These are phyloP conservation scores for Ascochyta viciae-villosae DNA, from an alignment of 2,329 filamentous ascomycete genomes.

Conservation along the genomic window DNA sequence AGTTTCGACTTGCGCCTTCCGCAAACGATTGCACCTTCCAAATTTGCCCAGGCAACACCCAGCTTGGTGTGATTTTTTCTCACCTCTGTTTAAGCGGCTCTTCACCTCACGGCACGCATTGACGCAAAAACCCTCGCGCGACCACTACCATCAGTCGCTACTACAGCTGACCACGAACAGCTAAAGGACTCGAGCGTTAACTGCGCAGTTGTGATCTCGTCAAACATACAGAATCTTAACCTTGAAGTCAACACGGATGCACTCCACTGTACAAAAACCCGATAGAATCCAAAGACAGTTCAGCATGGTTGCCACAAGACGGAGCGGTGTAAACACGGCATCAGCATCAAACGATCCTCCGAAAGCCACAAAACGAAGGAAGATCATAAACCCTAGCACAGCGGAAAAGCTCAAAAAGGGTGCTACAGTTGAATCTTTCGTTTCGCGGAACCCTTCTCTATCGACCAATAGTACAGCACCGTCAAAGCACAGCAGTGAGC, in stretches of 20 bases:
- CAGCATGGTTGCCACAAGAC: conserved; percentile 21
- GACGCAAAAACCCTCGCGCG: neutral
- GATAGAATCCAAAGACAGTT: neutral
- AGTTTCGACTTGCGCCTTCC: conserved; percentile 18
- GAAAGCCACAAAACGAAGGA: neutral
- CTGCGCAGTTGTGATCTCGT: neutral
- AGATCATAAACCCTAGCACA: neutral
- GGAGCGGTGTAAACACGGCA: conserved; percentile 13
- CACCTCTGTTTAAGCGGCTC: neutral
- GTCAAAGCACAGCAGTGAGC: neutral
- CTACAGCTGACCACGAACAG: neutral
- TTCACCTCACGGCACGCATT: neutral
- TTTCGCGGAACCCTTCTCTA: neutral
- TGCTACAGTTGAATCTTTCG: neutral
- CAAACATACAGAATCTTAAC: too few species aligned
- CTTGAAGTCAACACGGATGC: too few species aligned
- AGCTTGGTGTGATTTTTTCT: conserved; percentile 1
- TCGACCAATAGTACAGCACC: neutral
- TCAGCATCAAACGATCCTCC: neutral
- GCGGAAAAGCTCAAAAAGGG: neutral
- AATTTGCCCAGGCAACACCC: conserved; percentile 13
- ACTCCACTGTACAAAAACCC: too few species aligned
- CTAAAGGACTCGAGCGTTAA: neutral
- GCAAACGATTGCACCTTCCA: conserved; percentile 21
- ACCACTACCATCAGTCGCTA: neutral